Conservation (phyloP, 441 rosid species). For the Syzygium syzygioides region DNA sequence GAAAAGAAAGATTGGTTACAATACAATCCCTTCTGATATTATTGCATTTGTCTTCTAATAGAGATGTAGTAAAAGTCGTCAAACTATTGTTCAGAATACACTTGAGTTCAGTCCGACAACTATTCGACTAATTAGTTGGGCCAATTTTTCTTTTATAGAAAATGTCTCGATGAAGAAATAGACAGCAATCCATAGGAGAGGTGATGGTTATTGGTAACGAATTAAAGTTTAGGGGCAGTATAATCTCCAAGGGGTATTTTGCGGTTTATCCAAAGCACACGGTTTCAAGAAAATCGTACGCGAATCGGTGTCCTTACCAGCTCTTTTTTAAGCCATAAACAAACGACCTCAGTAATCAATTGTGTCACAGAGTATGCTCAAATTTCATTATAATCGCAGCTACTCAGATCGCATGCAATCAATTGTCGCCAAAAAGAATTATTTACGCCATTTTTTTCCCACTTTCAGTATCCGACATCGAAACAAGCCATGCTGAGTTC, state of each 20-base stretch:
- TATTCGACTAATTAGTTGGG: background rate
- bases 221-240: background rate
- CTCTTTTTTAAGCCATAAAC: background rate
- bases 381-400: background rate
- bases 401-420: background rate
- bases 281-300: background rate
- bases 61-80: background rate
- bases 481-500: background rate
- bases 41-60: background rate
- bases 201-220: background rate
- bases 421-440: background rate
- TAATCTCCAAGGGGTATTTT: background rate
- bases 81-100: background rate
- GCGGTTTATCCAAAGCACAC: background rate
- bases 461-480: background rate
- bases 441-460: background rate
- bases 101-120: background rate
- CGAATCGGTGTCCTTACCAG: background rate
- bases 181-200: background rate
- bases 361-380: background rate
- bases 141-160: background rate
- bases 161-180: background rate
- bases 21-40: background rate
- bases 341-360: background rate
- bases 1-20: background rate